A percentile compares a stretch with the other conserved stretches of the same genome.
Evolutionary conservation across 352 stramenopile species (phyloP).

Genomic region (Aphanomyces stellatus): DNA sequence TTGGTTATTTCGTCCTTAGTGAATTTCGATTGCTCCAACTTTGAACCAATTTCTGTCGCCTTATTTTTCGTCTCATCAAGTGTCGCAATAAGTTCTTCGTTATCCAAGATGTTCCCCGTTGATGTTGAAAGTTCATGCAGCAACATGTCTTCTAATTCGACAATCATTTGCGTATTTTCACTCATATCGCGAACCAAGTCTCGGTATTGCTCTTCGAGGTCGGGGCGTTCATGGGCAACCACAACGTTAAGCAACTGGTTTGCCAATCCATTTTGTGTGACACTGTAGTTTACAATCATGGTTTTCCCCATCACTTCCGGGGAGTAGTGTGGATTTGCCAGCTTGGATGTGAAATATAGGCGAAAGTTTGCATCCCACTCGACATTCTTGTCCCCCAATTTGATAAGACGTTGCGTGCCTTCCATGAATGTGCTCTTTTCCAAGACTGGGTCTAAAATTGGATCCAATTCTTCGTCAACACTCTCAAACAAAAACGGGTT

Average conservation of each 20-base stretch:
- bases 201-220: constrained; percentile 90
- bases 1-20: constrained; percentile 93
- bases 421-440: constrained; percentile 92
- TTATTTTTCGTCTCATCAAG: constrained; percentile 94
- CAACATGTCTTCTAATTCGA: constrained; percentile 89
- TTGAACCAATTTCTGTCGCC: constrained; percentile 88
- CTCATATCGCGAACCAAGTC: constrained; percentile 90
- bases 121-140: constrained; percentile 85
- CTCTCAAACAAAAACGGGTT: constrained; percentile 94
- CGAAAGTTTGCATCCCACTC: constrained; percentile 92
- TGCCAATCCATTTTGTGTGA: constrained; percentile 86
- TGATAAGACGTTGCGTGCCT: constrained; percentile 84
- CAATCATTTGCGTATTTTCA: constrained; percentile 88
- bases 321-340: constrained; percentile 91
- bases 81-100: constrained; percentile 91
- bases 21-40: constrained; percentile 88
- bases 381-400: constrained; percentile 91
- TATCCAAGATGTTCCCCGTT: constrained; percentile 92
- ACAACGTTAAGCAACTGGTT: constrained; percentile 94
- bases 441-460: constrained; percentile 90
- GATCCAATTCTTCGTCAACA: constrained; percentile 92
- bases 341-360: constrained; percentile 92
- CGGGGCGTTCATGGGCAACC: constrained; percentile 86
- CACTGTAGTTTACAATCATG: constrained; percentile 95
- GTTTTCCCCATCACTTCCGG: constrained; percentile 95